phyloP scores from a whole-genome alignment of 495 filamentous ascomycete genomes.

The Penicillium desertorum region DNA sequence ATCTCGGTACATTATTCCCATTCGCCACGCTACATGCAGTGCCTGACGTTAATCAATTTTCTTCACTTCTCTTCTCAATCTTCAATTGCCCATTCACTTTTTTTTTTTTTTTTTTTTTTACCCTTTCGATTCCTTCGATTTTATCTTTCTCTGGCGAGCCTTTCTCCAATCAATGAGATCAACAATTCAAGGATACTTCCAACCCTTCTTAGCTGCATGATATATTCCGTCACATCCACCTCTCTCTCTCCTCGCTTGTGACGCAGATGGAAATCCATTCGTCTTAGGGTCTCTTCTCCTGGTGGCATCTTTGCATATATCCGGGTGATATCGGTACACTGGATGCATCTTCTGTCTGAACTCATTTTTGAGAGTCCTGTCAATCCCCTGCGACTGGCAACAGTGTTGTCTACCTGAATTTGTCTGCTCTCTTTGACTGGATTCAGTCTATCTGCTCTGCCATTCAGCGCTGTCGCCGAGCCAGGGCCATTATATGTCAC shows the following conservation, averaged over 20 bases:
- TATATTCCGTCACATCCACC: background rate
- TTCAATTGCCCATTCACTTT: slow-evolving; percentile 21
- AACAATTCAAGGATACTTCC: slow-evolving; percentile 9
- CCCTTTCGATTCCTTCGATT: slow-evolving; percentile 7
- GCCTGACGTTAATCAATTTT: slow-evolving; percentile 28
- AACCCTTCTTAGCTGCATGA: slow-evolving; percentile 5
- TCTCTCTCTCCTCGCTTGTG: background rate
- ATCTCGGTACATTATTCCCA: slow-evolving; percentile 35
- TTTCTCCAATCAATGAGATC: slow-evolving; percentile 10
- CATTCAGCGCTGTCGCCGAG: background rate
- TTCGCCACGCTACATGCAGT: slow-evolving; percentile 27
- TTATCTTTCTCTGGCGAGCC: slow-evolving; percentile 4
- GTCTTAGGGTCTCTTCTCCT: background rate
- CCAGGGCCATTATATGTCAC: background rate
- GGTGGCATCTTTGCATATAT: slow-evolving; percentile 6
- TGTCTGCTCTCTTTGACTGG: slow-evolving; percentile 9
- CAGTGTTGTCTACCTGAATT: slow-evolving; percentile 22
- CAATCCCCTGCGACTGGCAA: background rate
- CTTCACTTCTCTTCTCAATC: slow-evolving; percentile 23
- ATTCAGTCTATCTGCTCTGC: background rate
- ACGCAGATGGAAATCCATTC: background rate
- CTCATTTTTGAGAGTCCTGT: slow-evolving; percentile 2
- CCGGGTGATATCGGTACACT: background rate
- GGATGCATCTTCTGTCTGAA: background rate
- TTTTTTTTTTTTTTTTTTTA: slow-evolving; percentile 15